Base-by-base conservation (phyloP, 306 rosid species). In the Medicago ruthenica region DNA sequence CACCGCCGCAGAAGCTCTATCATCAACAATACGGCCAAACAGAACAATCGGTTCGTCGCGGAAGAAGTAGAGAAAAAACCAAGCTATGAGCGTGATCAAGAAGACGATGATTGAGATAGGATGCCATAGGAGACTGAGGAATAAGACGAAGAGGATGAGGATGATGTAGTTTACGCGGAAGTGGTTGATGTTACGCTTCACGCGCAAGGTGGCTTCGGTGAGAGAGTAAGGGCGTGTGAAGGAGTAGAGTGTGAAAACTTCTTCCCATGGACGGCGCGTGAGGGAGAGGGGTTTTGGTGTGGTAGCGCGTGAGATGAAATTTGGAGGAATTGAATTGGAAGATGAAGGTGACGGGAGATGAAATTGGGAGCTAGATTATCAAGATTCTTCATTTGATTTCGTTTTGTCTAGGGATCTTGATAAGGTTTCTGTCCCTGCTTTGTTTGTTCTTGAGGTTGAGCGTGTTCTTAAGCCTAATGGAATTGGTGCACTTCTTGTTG, bases 121-220 rank as follows among this genome's bases (percentile, higher is more conserved):
- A 67, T 87, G 90, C 71, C 77, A 70, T 48, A 78, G 45, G 12
- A 78, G 77, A 40, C 77, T 48, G 12, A 78, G 66, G 55, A 88
- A 93, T 82, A 93, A 70, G 62, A 88, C 4, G 37, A 81, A 9
- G 71, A 91, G 89, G 48, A 73, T 69, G 72, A 82, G 45, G 76
- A 81, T 34, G 21, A 85, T 59, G 93, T 93, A 93, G 82, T 88
- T 89, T 45, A 84, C 88, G 17, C 92, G 93, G 77, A 93, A 93
- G 86, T 88, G 66, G 50, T 24, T 27, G 55, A 93, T 86, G 86
- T 93, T 93, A 27, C 89, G 84, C 70, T 73, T 81, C 47, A 87
- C 37, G 31, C 92, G 92, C 12, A 63, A 5, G 34, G 76, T 18
- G 54, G 97, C 88, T 66, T 87, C 93, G 77, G 81, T 77, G 58